Evolutionary conservation across 140 eudicot genomes (phyloP).

Genomic region (Stevia rebaudiana): DNA sequence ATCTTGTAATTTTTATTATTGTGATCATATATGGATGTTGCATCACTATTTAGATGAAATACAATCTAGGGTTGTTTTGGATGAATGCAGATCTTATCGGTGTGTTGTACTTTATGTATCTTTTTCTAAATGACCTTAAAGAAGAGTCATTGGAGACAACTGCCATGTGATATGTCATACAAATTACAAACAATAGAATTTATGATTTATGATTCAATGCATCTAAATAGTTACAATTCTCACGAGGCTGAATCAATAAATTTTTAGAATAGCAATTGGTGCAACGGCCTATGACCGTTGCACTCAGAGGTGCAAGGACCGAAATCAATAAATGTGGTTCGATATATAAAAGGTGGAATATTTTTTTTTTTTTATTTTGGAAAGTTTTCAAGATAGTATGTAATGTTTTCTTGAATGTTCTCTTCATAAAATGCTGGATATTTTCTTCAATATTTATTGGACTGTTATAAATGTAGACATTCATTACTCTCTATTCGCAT

Average conservation of each 20-base stretch:
- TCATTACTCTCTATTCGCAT: no score
- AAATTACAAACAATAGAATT: background rate
- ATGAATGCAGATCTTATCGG: constrained; percentile 13
- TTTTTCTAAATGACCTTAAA: background rate
- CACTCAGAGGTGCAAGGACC: no score
- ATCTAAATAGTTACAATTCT: background rate
- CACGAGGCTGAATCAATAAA: background rate
- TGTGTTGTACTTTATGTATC: background rate
- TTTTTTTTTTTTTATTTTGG: background rate
- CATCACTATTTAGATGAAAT: constrained; percentile 1
- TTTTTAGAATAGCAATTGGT: no score
- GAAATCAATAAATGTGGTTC: background rate
- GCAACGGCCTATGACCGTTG: no score
- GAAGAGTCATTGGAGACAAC: constrained; percentile 21
- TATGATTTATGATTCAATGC: background rate
- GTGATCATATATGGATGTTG: background rate
- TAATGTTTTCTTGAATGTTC: background rate
- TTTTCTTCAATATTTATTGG: no score
- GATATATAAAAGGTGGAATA: background rate
- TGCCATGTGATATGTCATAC: constrained; percentile 16
- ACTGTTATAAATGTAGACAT: no score
- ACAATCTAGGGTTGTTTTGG: background rate
- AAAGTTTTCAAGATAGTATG: background rate
- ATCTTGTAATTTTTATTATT: background rate
- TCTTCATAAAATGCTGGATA: background rate